Evolutionary conservation across 139 green algal species (phyloP).

Genomic region (Ettlia oleoabundans): DNA sequence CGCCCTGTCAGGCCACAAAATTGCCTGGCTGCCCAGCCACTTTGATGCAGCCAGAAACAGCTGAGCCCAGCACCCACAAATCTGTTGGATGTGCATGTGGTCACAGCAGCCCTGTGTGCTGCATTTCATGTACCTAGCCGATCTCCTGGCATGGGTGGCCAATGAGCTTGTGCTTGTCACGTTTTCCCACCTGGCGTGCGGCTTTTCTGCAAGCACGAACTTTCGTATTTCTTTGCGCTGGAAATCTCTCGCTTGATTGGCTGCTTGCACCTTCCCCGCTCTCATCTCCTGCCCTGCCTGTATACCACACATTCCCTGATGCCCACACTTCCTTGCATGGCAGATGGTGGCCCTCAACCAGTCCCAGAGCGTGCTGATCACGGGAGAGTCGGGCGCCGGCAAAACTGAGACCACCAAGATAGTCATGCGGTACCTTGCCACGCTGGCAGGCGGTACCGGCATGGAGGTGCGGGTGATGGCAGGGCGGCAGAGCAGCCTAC

Average conservation of each 20-base stretch:
- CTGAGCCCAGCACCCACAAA: neutral
- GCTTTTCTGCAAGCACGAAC: too few relatives aligned
- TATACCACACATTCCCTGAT: neutral
- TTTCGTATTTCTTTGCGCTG: too few relatives aligned
- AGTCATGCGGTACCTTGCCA: constrained; percentile 90
- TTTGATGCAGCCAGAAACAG: neutral
- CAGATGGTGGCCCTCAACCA: constrained; percentile 36
- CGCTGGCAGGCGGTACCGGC: constrained; percentile 76
- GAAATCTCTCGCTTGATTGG: too few relatives aligned
- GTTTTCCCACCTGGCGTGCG: too few relatives aligned
- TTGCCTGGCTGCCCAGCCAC: neutral
- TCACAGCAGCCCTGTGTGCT: too few relatives aligned
- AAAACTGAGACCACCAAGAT: constrained; percentile 98
- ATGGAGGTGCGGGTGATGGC: constrained; percentile 34
- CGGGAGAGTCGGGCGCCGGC: constrained; percentile 82
- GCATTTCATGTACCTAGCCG: too few relatives aligned
- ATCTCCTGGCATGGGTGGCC: too few relatives aligned
- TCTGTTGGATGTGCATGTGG: too few relatives aligned
- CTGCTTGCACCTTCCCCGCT: too few relatives aligned
- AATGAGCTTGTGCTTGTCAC: too few relatives aligned
- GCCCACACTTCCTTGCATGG: too few relatives aligned
- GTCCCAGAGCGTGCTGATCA: constrained; percentile 70
- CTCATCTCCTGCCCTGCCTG: neutral
- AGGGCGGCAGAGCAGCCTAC: constrained; percentile 58
- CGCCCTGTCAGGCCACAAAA: neutral